Percentiles rank a stretch among this genome's conserved stretches.
These are phyloP conservation scores for Rhizopus delemar DNA, from an alignment of 371 early-diverging fungal species.

Conservation along the genomic window DNA sequence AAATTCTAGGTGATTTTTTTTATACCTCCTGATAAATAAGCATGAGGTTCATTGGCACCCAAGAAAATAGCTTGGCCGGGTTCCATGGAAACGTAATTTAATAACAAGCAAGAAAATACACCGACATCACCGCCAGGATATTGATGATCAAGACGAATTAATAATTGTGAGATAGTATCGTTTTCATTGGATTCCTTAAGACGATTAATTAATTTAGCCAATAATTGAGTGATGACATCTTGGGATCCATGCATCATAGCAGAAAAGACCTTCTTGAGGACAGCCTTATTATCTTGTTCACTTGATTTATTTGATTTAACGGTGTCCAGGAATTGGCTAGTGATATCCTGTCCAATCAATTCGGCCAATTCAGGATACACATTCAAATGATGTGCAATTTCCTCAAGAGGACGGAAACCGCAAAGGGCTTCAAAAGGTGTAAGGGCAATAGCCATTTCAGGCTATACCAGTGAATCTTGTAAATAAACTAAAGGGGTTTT, in stretches of 20 bases:
- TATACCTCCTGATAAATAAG: constrained; percentile 90
- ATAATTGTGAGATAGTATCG: constrained; percentile 58
- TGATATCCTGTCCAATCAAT: constrained; percentile 58
- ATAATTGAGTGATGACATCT: constrained; percentile 49
- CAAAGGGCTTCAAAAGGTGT: constrained; percentile 94
- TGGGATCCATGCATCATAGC: constrained; percentile 67
- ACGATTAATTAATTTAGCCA: constrained; percentile 58
- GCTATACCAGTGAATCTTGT: constrained; percentile 50
- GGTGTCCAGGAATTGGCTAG: constrained; percentile 36
- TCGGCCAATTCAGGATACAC: constrained; percentile 76
- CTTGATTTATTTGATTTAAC: constrained; percentile 24
- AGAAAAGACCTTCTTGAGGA: constrained; percentile 67
- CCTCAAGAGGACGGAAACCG: constrained; percentile 89
- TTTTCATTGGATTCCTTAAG: constrained; percentile 27
- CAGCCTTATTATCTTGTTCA: constrained; percentile 51
- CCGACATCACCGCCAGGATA: constrained; percentile 93
- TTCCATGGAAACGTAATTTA: constrained; percentile 80
- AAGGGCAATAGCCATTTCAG: constrained; percentile 97
- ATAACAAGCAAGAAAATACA: constrained; percentile 80
- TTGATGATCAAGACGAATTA: constrained; percentile 75
- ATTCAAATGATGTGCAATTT: constrained; percentile 69
- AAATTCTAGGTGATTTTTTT: constrained; percentile 3
- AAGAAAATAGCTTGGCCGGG: constrained; percentile 94
- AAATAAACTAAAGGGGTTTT: background rate
- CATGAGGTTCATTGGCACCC: constrained; percentile 97